phyloP scores from a whole-genome alignment of 768 basidiomycete species.

The Hygrocybe coccinea region DNA sequence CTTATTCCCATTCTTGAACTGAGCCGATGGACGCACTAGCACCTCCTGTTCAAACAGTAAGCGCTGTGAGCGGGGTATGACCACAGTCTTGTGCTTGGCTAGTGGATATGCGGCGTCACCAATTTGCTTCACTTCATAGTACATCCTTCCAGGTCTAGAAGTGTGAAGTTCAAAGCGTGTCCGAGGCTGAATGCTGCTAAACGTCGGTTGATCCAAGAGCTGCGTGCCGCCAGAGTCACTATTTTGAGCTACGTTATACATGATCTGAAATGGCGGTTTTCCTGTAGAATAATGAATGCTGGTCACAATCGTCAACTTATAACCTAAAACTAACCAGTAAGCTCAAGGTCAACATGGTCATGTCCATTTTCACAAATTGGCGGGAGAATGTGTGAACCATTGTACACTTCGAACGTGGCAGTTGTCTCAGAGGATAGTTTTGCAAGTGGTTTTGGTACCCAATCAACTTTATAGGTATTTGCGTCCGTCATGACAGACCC shows the following conservation, averaged over 20 bases:
- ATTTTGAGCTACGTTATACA: slow-evolving; percentile 77
- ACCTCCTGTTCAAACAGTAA: slow-evolving; percentile 85
- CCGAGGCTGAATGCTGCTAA: slow-evolving; percentile 78
- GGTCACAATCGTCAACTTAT: neutral
- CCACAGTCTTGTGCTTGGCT: slow-evolving; percentile 53
- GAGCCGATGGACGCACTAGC: slow-evolving; percentile 70
- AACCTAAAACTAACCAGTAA: slow-evolving; percentile 50
- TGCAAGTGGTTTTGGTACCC: slow-evolving; percentile 76
- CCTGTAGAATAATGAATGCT: slow-evolving; percentile 40
- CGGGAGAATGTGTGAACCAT: slow-evolving; percentile 69
- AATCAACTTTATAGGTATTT: slow-evolving; percentile 65
- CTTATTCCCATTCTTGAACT: slow-evolving; percentile 63
- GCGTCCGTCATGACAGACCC: slow-evolving; percentile 61
- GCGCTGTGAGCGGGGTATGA: slow-evolving; percentile 65
- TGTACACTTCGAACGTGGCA: slow-evolving; percentile 54
- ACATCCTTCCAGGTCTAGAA: slow-evolving; percentile 69
- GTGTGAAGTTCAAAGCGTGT: slow-evolving; percentile 82
- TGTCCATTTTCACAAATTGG: slow-evolving; percentile 79
- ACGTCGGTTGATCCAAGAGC: slow-evolving; percentile 69
- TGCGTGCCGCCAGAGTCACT: slow-evolving; percentile 63
- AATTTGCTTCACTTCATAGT: slow-evolving; percentile 86
- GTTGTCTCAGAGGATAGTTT: slow-evolving; percentile 55
- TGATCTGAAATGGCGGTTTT: slow-evolving; percentile 88
- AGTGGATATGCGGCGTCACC: slow-evolving; percentile 84
- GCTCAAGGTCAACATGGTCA: slow-evolving; percentile 78